Conservation (phyloP, 345 rosid genomes). For the Citrus cavaleriei region DNA sequence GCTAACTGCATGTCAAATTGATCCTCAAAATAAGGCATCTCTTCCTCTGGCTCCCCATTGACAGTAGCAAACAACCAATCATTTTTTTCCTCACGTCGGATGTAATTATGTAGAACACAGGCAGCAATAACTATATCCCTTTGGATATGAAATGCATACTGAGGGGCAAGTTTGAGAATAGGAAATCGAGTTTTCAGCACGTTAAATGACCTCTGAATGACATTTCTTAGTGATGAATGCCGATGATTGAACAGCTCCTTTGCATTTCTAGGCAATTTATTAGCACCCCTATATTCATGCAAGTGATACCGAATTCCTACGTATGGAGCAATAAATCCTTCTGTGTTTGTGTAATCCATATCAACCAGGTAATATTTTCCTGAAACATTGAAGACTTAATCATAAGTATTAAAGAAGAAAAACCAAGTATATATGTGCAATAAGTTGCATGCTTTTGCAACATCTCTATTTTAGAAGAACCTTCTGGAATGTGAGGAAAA, state of each 20-base stretch:
- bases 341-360: constrained; percentile 47
- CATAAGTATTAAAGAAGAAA: neutral
- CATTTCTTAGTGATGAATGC: constrained; percentile 51
- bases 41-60: constrained; percentile 35
- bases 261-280: constrained; percentile 56
- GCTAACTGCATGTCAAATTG: constrained; percentile 52
- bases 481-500: constrained; percentile 69
- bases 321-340: constrained; percentile 78
- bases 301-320: constrained; percentile 48
- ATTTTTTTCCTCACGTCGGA: constrained; percentile 53
- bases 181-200: constrained; percentile 70
- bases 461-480: constrained; percentile 21
- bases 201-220: constrained; percentile 45
- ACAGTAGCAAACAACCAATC: constrained; percentile 67
- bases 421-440: neutral
- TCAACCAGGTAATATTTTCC: constrained; percentile 81
- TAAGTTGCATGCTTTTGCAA: constrained; percentile 11
- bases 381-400: constrained; percentile 18
- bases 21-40: constrained; percentile 42
- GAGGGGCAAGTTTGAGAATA: constrained; percentile 68
- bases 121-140: constrained; percentile 85
- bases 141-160: constrained; percentile 67
- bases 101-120: constrained; percentile 68
- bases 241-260: constrained; percentile 74
- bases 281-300: constrained; percentile 63